A percentile compares a stretch with the other conserved stretches of the same genome.
Evolutionary conservation across 305 asterid species (phyloP).

Genomic region (Rubia peregrina): DNA sequence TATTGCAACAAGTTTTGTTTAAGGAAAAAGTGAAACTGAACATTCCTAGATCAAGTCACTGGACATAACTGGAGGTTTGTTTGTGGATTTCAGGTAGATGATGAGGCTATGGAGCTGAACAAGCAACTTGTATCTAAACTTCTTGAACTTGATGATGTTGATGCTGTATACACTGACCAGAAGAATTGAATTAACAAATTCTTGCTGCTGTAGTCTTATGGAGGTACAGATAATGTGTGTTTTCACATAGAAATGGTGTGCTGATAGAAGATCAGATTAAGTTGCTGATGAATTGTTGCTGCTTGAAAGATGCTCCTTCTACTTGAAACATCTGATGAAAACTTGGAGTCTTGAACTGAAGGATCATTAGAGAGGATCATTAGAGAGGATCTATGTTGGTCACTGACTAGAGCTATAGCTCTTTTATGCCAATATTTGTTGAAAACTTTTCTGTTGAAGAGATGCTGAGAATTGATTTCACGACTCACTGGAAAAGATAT

Average conservation of each 20-base stretch:
- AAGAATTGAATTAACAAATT: slow-evolving; percentile 24
- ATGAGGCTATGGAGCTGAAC: slow-evolving; percentile 93
- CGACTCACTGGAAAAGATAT: too few species aligned
- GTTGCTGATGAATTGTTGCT: not conserved
- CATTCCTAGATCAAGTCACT: not conserved
- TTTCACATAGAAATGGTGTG: not conserved
- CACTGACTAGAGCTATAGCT: too few species aligned
- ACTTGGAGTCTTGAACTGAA: too few species aligned
- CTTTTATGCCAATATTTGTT: too few species aligned
- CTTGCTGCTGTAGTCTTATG: not conserved
- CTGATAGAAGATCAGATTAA: not conserved
- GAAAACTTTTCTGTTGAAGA: too few species aligned
- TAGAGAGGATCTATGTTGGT: too few species aligned
- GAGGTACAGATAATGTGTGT: not conserved
- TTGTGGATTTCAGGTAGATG: slow-evolving; percentile 58
- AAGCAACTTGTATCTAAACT: slow-evolving; percentile 66
- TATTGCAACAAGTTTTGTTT: not conserved
- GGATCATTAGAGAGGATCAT: too few species aligned
- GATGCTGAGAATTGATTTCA: too few species aligned
- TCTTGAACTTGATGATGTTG: slow-evolving; percentile 95
- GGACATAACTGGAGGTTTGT: not conserved
- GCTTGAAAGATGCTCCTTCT: too few species aligned
- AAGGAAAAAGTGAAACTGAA: too few species aligned
- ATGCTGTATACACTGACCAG: slow-evolving; percentile 85
- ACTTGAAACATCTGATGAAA: too few species aligned